These are phyloP conservation scores for Brassica juncea DNA, from an alignment of 345 rosid species.

Conservation along the genomic window DNA sequence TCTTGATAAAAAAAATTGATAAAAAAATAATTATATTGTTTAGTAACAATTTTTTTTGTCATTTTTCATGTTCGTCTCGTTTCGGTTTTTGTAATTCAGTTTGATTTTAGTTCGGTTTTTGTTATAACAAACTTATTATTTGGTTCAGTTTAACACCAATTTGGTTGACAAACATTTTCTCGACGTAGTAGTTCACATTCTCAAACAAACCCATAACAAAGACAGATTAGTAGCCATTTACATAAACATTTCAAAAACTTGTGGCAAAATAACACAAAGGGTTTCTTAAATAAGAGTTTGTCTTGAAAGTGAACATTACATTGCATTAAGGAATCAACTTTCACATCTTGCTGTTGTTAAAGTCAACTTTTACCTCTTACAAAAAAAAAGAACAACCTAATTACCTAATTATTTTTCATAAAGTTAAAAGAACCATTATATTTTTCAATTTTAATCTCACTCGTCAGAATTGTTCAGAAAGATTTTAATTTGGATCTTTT, in stretches of 20 bases:
- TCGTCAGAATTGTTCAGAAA: conserved; percentile 2
- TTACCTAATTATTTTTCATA: neutral
- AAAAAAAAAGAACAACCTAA: neutral
- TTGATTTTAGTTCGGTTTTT: neutral
- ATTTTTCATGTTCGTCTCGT: neutral
- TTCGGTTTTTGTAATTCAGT: neutral
- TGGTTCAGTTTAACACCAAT: neutral
- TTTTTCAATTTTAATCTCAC: conserved; percentile 15
- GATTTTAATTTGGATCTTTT: conserved; percentile 9
- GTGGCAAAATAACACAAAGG: neutral
- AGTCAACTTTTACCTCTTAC: neutral
- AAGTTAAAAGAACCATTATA: neutral
- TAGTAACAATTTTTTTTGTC: neutral
- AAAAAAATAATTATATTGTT: too few relatives aligned
- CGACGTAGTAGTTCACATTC: neutral
- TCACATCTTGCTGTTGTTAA: neutral
- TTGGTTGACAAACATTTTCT: too few relatives aligned
- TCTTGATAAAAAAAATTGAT: too few relatives aligned
- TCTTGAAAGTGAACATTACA: too few relatives aligned
- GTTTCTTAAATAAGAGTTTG: neutral
- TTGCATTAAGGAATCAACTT: neutral
- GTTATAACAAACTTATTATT: neutral
- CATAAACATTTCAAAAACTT: neutral
- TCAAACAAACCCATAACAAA: neutral
- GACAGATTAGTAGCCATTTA: neutral